phyloP scores from a whole-genome alignment of 2,329 filamentous ascomycete species.

The Pseudophaeomoniella oleicola region DNA sequence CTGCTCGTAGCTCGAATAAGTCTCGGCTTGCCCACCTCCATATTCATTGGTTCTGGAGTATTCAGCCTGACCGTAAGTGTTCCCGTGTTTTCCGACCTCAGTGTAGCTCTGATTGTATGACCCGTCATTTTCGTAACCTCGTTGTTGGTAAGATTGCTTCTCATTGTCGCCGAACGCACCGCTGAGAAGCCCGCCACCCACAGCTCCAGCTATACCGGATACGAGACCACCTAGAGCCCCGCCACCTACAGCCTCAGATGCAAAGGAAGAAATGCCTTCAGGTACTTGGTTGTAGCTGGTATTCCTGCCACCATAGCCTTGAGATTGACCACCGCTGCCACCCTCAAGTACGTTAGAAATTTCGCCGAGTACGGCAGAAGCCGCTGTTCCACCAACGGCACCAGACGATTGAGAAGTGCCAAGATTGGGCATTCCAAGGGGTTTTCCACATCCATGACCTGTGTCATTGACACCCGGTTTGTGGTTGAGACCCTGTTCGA shows the following conservation, averaged over 20 bases:
- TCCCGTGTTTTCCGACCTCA: conserved; percentile 21
- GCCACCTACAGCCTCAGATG: conserved; percentile 46
- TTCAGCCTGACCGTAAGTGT: conserved; percentile 27
- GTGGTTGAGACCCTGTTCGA: conserved; percentile 67
- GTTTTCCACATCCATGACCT: conserved; percentile 74
- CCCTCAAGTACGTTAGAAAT: conserved; percentile 18
- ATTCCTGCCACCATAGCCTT: conserved; percentile 5
- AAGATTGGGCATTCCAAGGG: conserved; percentile 60
- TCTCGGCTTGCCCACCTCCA: conserved; percentile 6
- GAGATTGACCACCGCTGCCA: conserved; percentile 5
- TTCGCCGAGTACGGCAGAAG: conserved; percentile 19
- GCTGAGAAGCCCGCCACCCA: conserved; percentile 49
- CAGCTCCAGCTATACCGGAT: conserved; percentile 46
- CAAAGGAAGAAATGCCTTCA: conserved; percentile 36
- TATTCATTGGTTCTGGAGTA: conserved; percentile 11
- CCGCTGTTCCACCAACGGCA: conserved; percentile 22
- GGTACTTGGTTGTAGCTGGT: conserved; percentile 9
- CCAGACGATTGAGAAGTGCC: conserved; percentile 24
- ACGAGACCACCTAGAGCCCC: conserved; percentile 57
- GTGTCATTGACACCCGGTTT: conserved; percentile 71
- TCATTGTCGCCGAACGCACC: conserved; percentile 41
- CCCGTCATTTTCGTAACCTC: conserved; percentile 42
- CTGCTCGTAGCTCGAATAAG: conserved; percentile 11
- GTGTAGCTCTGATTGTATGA: conserved; percentile 46
- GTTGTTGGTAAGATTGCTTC: conserved; percentile 38